Evolutionary conservation across 495 filamentous ascomycete genomes (phyloP), one percentile per base, ranked within the genome.

Genomic region (Neurospora sp.): DNA sequence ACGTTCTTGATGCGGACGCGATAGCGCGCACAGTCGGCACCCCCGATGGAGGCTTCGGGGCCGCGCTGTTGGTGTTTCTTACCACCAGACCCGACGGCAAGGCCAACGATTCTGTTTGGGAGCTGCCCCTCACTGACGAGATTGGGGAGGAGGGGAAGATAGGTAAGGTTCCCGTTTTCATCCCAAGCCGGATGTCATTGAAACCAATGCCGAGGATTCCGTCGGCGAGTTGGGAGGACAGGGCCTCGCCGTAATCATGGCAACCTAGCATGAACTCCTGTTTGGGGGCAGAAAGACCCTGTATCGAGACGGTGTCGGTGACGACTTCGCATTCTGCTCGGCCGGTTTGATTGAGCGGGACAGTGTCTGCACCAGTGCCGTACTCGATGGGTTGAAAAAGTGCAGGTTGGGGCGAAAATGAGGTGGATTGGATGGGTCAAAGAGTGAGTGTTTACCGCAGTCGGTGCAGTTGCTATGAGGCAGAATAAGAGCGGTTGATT

Each of bases 31-130:
- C 20, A 46, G 61, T 82, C 80, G 31, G 68, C 73, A 18, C 79
- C 80, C 39, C 81, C 81, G n/a, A 82, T 71, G 12, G 81, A 81
- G 69, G 81, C 72, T 73, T 79, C 73, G 31, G 75, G 76, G 40
- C 75, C 78, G 38, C 44, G 71, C 38, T 70, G 68, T 35, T 74
- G 35, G 71, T 61, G 48, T 5, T 53, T 22, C 22, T 31, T 16
- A 31, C 44, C 68, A 53, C 74, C 75, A 35, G 74, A 53, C 41
- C 70, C n/a, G 61, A 75, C 75, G 20, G 70, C 77, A 59, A 79
- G 73, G 71, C 73, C 73, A 59, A 78, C 77, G 27, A 74, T 72
- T 2, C 76, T 68, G 20, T 71, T 42, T 18, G 74, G 72, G 12
- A 79, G 71, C 27, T 76, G 71, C 44, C 72, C 72, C 59, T 31